Evolutionary conservation across 108 stramenopile genomes (phyloP), one percentile per base, ranked within the genome.

Genomic region (Skeletonema marinoi): DNA sequence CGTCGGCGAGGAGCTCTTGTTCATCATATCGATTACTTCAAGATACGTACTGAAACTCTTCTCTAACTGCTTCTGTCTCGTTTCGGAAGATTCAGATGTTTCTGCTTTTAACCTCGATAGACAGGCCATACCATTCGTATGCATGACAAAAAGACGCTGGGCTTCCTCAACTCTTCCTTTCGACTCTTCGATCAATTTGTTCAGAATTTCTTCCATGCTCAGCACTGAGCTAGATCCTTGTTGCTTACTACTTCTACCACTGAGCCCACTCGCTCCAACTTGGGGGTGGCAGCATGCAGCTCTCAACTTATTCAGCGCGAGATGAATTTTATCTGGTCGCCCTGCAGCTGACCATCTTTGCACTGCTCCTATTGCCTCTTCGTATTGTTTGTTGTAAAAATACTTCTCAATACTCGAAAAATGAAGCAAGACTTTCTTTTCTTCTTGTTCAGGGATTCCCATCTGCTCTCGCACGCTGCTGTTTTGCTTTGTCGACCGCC

Each of bases 241-340:
- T 56, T 36, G 41, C 33, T 68, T 19, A 10, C 13, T 50, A 30
- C 42, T 46, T 17, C 44, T 62, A 50, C 65, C 74, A 46, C 54
- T 35, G 13, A 92, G 70, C 16, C 91, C 91, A 67, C 78, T 75
- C 10, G 86, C 65, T 38, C 91, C 89, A 19, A 92, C 91, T 76
- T 92, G 91, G 35, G 89, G 91, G 84, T 92, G 91, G 66, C 87
- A 88, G 54, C 91, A 92, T 4, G 91, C 91, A 30, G 91, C 91
- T 19, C 88, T 75, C 31, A 92, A 78, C 32, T 73, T 75, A 32
- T 89, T 86, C 1, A 89, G 62, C 6, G 68, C 71, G 30, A 66
- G 61, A n/a, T 83, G 66, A 19, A 89, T 73, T 46, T 46, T 85
- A 71, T 59, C 74, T 74, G 66, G 71, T 54, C 78, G 67, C 63